Conservation (phyloP, 495 filamentous ascomycete genomes). For the Aspergillus baeticus region DNA sequence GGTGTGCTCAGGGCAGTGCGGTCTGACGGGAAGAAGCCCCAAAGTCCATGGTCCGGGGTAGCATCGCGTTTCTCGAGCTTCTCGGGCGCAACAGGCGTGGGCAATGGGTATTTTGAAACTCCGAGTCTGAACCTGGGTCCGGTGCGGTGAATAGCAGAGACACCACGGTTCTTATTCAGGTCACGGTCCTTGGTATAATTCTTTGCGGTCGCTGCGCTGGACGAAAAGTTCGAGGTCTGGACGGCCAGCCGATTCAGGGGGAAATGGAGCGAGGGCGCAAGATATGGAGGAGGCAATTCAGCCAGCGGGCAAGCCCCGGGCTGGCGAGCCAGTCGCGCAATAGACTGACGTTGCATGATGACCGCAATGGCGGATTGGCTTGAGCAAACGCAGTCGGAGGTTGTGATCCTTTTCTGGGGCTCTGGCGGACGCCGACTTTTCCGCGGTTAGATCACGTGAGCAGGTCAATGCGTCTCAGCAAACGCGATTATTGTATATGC, state of each 20-base stretch:
- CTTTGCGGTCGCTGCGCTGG: constrained; percentile 33
- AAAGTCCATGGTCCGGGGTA: constrained; percentile 83
- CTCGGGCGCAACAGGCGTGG: constrained; percentile 61
- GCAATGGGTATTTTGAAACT: constrained; percentile 68
- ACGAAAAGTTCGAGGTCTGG: constrained; percentile 47
- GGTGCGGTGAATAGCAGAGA: constrained; percentile 74
- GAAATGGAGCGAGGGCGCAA: constrained; percentile 46
- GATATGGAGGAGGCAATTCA: constrained; percentile 43
- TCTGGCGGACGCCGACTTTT: constrained; percentile 19
- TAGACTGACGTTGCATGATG: constrained; percentile 42
- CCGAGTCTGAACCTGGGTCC: constrained; percentile 70
- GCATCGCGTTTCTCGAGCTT: constrained; percentile 39
- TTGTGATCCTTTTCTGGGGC: constrained; percentile 14
- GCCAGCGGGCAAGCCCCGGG: constrained; percentile 29
- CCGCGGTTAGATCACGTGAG: constrained; percentile 24
- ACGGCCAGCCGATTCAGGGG: constrained; percentile 29
- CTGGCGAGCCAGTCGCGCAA: constrained; percentile 36
- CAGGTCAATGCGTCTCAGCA: background rate
- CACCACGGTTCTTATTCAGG: constrained; percentile 60
- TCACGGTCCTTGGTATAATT: constrained; percentile 34
- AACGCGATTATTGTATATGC: too few relatives aligned
- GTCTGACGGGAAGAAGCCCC: constrained; percentile 79
- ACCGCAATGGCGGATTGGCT: constrained; percentile 13
- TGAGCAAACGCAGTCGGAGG: constrained; percentile 12
- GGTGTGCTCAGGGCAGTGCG: constrained; percentile 65